Evolutionary conservation across 768 basidiomycete genomes (phyloP), one percentile per base, ranked within the genome.

Genomic region (Sarcomyxa edulis): DNA sequence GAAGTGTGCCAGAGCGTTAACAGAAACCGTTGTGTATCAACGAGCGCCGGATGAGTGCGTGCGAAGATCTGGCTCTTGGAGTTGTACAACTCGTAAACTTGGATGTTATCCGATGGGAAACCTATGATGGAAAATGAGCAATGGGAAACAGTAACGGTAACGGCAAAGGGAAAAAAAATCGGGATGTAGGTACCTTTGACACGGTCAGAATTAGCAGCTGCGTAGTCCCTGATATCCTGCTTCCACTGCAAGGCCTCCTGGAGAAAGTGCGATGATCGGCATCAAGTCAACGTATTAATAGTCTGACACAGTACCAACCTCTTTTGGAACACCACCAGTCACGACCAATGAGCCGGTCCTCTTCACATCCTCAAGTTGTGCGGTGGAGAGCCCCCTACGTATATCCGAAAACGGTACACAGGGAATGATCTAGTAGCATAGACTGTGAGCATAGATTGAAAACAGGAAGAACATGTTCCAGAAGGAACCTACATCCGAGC

Each of bases 81-180:
- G 58, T 85, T 82, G 64, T 88, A 88, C 10, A 88, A 52, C 49
- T 88, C 85, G 51, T 71, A 88, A 6, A 76, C 82, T 56, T 87
- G 82, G 34, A 82, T 76, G 45, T 85, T 69, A 25, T 77, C 68
- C 3, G 66, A 60, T 0, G 86, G 86, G 46, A 77, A 83, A 5
- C 85, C 84, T 84, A 49, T 7, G 16, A 30, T 16, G 28, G 11
- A n/a, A n/a, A n/a, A n/a, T n/a, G n/a, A n/a, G n/a, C n/a, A n/a
- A n/a, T n/a, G n/a, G n/a, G n/a, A 1, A 29, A 4, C 6, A 34
- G 20, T 18, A 24, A 6, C 32, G 16, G 29, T 23, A 1, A 15
- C 8, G 19, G 14, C 10, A 15, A 22, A 12, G 24, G 7, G 10
- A 20, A 32, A 6, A 15, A 22, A 9, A 27, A 22, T 22, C 12